Evolutionary conservation across 768 basidiomycete genomes (phyloP).

Genomic region (Auriscalpium vulgare): DNA sequence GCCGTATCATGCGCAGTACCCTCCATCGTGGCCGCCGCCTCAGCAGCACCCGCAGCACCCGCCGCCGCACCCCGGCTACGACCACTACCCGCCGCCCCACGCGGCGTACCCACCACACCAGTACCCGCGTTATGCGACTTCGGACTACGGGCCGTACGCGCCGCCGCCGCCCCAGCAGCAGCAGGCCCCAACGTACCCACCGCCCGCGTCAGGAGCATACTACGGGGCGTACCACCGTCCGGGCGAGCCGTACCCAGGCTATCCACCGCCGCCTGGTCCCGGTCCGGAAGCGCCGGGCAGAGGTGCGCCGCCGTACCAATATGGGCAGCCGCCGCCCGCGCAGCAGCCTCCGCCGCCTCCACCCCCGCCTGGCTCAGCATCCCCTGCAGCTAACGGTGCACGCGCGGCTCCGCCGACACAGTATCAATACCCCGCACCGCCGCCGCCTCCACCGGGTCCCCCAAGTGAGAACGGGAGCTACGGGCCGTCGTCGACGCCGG

Average conservation of each 20-base stretch:
- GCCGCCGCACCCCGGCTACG: background rate
- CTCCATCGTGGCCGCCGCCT: slow-evolving; percentile 8
- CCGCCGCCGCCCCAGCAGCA: slow-evolving; percentile 12
- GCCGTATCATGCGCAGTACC: slow-evolving; percentile 8
- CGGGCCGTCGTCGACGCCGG: background rate
- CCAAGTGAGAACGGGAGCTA: slow-evolving; percentile 1
- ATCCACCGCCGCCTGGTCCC: slow-evolving; percentile 7
- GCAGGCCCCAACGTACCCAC: slow-evolving; percentile 4
- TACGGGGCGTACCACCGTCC: slow-evolving; percentile 8
- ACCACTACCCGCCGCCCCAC: slow-evolving; percentile 9
- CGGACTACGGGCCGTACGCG: slow-evolving; percentile 6
- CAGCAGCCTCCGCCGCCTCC: slow-evolving; percentile 9
- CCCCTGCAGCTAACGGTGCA: slow-evolving; percentile 3
- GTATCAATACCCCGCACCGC: background rate
- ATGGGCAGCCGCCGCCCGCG: slow-evolving; percentile 7
- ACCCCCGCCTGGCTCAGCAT: slow-evolving; percentile 7
- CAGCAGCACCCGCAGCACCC: slow-evolving; percentile 11
- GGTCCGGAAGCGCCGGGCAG: slow-evolving; percentile 3
- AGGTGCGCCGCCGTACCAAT: slow-evolving; percentile 2
- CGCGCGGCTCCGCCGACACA: slow-evolving; percentile 5
- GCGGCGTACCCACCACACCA: slow-evolving; percentile 1
- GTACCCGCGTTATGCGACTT: slow-evolving; percentile 8
- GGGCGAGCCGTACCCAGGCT: slow-evolving; percentile 3
- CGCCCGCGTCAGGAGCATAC: slow-evolving; percentile 1
- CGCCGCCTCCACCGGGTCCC: slow-evolving; percentile 2